Base-by-base conservation (phyloP, 306 rosid species). In the Citrullus amarus region DNA sequence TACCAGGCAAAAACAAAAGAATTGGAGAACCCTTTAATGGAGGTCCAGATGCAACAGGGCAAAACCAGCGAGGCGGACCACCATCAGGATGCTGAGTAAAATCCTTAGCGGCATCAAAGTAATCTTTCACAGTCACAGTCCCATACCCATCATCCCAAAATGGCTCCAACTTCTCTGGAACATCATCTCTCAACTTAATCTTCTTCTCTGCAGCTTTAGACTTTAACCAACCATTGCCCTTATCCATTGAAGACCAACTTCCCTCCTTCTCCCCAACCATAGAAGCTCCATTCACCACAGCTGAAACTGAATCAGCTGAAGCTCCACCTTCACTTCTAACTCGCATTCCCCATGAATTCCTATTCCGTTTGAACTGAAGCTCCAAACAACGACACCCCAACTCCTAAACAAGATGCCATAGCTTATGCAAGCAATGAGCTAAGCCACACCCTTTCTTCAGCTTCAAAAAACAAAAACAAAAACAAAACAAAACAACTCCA, bases 31-130 rank as follows among this genome's bases (percentile, higher is more conserved):
- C 81, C 79, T 87, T 81, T 20, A 87, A 75, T 18, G 92, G 96
- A 57, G 67, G 44, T 18, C 85, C 86, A 46, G 87, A 83, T 5
- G 84, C 81, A 84, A 89, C 53, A 5, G 97, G 97, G 82, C 89
- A 86, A 82, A 92, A 95, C 98, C 98, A 95, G n/a, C 97, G 82
- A 2, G 97, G 97, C 16, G 97, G 97, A 20, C 96, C 97, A 2
- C 92, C 96, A 79, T 89, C 92, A 75, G 73, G 78, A 74, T 82
- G 80, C 71, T 79, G 82, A 14, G 83, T 84, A n/a, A 91, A 60
- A 14, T 86, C 93, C 82, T 83, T 86, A 2, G 84, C 86, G 6
- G 86, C 89, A 77, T 14, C 79, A 51, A 95, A 89, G 85, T 89
- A 95, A 87, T 92, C 96, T 59, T 86, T 84, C 39, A 95, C 90